Conservation (phyloP, 2,329 filamentous ascomycete species). For the Sarocladium strictum region DNA sequence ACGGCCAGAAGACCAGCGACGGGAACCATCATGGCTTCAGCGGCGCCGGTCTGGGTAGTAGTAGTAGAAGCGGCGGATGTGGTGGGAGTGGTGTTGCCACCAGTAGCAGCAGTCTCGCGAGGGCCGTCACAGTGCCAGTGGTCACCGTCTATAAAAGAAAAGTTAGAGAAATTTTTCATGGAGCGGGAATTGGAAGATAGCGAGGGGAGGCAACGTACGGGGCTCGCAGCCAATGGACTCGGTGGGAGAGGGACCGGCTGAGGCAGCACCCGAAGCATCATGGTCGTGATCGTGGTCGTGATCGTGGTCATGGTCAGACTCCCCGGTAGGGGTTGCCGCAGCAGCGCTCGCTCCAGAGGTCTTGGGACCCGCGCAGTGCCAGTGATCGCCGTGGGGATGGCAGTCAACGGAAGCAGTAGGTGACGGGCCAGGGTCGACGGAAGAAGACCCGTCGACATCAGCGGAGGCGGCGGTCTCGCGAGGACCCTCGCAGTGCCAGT, state of each 20-base stretch:
- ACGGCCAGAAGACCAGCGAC: slow-evolving; percentile 4
- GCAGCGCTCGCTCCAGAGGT: slow-evolving; percentile 7
- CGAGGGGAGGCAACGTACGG: not conserved
- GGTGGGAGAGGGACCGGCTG: slow-evolving; percentile 21
- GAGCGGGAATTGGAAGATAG: not conserved
- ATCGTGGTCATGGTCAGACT: slow-evolving; percentile 12
- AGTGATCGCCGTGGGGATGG: slow-evolving; percentile 31
- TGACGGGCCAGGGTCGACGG: slow-evolving; percentile 15
- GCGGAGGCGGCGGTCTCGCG: slow-evolving; percentile 2
- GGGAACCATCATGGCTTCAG: slow-evolving; percentile 3
- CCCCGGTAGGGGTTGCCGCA: not conserved
- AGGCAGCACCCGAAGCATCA: not conserved
- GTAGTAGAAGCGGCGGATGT: not conserved
- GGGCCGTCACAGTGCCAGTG: slow-evolving; percentile 22
- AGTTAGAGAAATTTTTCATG: not conserved
- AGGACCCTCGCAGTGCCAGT: slow-evolving; percentile 20
- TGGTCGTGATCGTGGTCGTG: slow-evolving; percentile 11
- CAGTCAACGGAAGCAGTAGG: slow-evolving; percentile 27
- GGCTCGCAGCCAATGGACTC: slow-evolving; percentile 26
- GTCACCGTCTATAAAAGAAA: slow-evolving; percentile 22
- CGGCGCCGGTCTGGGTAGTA: not conserved
- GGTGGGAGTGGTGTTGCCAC: not conserved
- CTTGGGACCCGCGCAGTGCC: slow-evolving; percentile 19
- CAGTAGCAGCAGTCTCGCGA: slow-evolving; percentile 3
- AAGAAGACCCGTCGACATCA: slow-evolving; percentile 10